phyloP scores from a whole-genome alignment of 768 basidiomycete species.

The Kwoniella pini region DNA sequence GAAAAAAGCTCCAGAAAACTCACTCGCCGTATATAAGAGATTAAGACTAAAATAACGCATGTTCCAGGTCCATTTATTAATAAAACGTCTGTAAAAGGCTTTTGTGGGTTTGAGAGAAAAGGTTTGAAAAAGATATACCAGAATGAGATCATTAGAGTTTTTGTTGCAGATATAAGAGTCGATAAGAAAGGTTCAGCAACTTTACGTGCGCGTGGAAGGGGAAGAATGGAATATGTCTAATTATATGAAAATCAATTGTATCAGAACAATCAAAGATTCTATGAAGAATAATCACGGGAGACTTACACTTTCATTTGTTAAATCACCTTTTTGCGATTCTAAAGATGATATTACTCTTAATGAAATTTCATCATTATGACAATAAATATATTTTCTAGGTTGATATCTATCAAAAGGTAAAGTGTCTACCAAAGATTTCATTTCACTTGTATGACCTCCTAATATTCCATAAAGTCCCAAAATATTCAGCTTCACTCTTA shows the following conservation, averaged over 20 bases:
- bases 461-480: too few species aligned
- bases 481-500: too few species aligned
- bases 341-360: slow-evolving; percentile 67
- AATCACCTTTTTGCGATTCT: slow-evolving; percentile 59
- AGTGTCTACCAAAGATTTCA: slow-evolving; percentile 68
- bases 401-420: slow-evolving; percentile 75
- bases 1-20: too few species aligned
- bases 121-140: slow-evolving; percentile 65
- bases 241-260: too few species aligned
- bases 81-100: slow-evolving; percentile 66
- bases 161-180: slow-evolving; percentile 65
- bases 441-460: slow-evolving; percentile 96
- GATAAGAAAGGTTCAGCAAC: slow-evolving; percentile 80
- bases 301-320: slow-evolving; percentile 13
- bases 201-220: slow-evolving; percentile 79
- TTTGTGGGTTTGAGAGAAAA: slow-evolving; percentile 39
- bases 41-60: slow-evolving; percentile 73
- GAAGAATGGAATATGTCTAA: slow-evolving; percentile 32
- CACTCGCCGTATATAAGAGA: slow-evolving; percentile 72
- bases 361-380: slow-evolving; percentile 79
- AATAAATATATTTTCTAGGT: slow-evolving; percentile 76
- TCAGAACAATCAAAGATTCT: not conserved
- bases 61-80: slow-evolving; percentile 95
- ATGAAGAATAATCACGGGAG: not conserved
- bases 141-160: slow-evolving; percentile 66